phyloP scores from a whole-genome alignment of 176 grass and related monocot genomes.

The Phyllostachys edulis region DNA sequence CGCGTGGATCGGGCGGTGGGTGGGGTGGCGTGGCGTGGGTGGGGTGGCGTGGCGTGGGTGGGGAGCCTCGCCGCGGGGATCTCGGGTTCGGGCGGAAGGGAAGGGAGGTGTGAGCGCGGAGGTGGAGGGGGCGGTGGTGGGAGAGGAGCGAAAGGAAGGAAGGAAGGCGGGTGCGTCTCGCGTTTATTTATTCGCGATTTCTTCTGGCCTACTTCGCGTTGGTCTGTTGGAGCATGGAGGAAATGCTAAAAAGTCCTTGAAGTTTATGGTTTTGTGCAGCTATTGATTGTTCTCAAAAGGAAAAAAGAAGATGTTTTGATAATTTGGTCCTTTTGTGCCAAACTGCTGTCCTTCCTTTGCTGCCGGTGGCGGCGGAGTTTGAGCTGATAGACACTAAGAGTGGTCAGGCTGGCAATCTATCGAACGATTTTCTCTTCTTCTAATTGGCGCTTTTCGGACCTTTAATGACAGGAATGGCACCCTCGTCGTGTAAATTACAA shows the following conservation, averaged over 20 bases:
- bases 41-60: background rate
- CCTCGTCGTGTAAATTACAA: too few relatives aligned
- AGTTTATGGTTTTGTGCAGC: background rate
- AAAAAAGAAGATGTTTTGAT: too few relatives aligned
- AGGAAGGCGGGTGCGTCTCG: conserved; percentile 25
- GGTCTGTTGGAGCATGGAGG: background rate
- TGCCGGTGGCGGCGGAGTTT: too few relatives aligned
- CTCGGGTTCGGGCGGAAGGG: background rate
- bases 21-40: background rate
- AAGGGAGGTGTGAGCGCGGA: conserved; percentile 19
- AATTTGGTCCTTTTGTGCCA: too few relatives aligned
- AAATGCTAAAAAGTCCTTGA: conserved; percentile 8
- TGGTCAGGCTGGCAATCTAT: too few relatives aligned
- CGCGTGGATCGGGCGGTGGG: background rate
- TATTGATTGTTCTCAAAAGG: background rate
- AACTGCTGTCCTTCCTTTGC: too few relatives aligned
- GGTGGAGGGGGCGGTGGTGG: conserved; percentile 20
- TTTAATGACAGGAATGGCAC: too few relatives aligned
- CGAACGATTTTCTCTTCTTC: too few relatives aligned
- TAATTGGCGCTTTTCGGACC: too few relatives aligned
- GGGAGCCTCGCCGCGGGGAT: conserved; percentile 7
- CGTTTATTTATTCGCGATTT: conserved; percentile 28
- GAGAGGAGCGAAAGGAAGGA: conserved; percentile 8
- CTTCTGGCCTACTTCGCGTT: background rate
- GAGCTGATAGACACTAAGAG: too few relatives aligned